Percentiles rank a stretch among this genome's conserved stretches.
Conservation (phyloP, 225 moss, liverwort and hornwort species). For the Takakia lepidozioides region DNA sequence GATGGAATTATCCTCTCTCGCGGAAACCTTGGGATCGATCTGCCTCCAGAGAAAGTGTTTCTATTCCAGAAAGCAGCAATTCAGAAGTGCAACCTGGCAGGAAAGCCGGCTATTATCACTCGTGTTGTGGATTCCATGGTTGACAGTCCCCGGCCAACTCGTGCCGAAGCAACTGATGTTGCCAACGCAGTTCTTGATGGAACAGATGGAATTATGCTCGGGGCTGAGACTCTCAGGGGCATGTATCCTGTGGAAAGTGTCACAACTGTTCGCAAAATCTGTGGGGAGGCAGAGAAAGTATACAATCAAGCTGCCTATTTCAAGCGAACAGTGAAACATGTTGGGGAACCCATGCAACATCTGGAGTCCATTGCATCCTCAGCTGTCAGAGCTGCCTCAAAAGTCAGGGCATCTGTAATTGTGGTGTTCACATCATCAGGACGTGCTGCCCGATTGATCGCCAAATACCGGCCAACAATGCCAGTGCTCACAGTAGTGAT, state of each 20-base stretch:
- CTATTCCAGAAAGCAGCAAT: conserved; percentile 77
- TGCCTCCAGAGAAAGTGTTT: conserved; percentile 73
- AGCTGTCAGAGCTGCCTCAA: conserved; percentile 43
- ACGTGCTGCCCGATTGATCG: conserved; percentile 36
- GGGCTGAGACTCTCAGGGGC: conserved; percentile 35
- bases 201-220: conserved; percentile 51
- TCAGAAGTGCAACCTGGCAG: conserved; percentile 66
- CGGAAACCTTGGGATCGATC: conserved; percentile 84
- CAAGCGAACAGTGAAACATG: conserved; percentile 17
- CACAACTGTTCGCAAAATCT: conserved; percentile 29
- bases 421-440: conserved; percentile 54
- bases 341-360: conserved; percentile 43
- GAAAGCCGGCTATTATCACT: conserved; percentile 73
- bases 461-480: conserved; percentile 38
- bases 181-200: conserved; percentile 69
- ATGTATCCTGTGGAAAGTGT: conserved; percentile 40
- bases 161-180: conserved; percentile 87
- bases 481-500: conserved; percentile 32
- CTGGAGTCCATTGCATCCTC: conserved; percentile 44
- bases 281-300: conserved; percentile 49
- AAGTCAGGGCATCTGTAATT: conserved; percentile 41
- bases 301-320: conserved; percentile 43
- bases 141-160: conserved; percentile 82
- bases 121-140: conserved; percentile 93
- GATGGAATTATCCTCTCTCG: conserved; percentile 91